Percentiles rank a stretch among this genome's conserved stretches.
These are phyloP conservation scores for Dispira simplex DNA, from an alignment of 192 early-diverging fungal genomes.

Conservation along the genomic window DNA sequence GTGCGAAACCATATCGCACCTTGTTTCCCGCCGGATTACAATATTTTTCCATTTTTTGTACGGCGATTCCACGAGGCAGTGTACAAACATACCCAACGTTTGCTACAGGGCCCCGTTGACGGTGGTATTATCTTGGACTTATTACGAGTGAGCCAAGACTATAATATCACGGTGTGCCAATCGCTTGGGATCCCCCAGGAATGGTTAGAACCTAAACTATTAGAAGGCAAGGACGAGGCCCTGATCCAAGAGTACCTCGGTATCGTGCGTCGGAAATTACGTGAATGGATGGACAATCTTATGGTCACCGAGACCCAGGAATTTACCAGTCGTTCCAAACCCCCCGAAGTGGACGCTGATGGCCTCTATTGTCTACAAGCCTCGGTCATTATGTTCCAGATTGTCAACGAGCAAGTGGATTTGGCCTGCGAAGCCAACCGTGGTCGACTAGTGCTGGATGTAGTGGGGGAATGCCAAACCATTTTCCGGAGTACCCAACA, in stretches of 20 bases:
- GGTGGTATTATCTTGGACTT: conserved; percentile 76
- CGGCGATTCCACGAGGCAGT: conserved; percentile 91
- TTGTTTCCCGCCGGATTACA: conserved; percentile 78
- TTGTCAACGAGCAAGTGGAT: conserved; percentile 95
- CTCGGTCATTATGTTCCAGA: conserved; percentile 86
- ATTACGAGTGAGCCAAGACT: conserved; percentile 82
- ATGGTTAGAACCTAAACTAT: conserved; percentile 69
- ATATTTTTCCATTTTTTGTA: conserved; percentile 90
- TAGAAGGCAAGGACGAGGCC: conserved; percentile 87
- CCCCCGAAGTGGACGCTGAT: conserved; percentile 65
- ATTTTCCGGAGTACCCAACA: conserved; percentile 72
- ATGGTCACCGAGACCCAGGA: conserved; percentile 68
- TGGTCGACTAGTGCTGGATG: conserved; percentile 81
- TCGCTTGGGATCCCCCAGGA: conserved; percentile 80
- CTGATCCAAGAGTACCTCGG: conserved; percentile 83
- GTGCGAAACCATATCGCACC: conserved; percentile 80
- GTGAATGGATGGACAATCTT: conserved; percentile 86
- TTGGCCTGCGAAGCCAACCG: conserved; percentile 69
- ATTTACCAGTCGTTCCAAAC: conserved; percentile 47
- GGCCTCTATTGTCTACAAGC: conserved; percentile 69
- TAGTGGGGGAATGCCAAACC: conserved; percentile 60
- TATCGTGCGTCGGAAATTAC: conserved; percentile 70
- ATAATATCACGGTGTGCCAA: conserved; percentile 75
- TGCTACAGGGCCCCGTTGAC: conserved; percentile 57
- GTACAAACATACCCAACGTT: conserved; percentile 60